Conservation (phyloP, 2,329 filamentous ascomycete genomes). For the Aspergillus sojae region DNA sequence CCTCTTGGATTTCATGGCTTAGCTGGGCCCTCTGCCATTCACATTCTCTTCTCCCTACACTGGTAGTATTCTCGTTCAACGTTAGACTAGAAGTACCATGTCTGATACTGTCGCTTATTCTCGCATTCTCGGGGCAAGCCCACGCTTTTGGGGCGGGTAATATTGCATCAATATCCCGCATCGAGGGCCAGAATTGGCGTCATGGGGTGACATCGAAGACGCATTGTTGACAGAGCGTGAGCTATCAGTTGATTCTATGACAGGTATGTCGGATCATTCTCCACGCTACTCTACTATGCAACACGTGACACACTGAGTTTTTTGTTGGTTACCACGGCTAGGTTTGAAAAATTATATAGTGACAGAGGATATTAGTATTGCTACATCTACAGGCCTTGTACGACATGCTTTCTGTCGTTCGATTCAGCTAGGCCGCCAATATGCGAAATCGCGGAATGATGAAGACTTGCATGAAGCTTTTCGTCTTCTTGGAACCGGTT, state of each 20-base stretch:
- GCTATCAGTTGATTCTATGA: slow-evolving; percentile 73
- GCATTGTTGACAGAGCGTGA: slow-evolving; percentile 74
- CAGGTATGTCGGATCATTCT: slow-evolving; percentile 50
- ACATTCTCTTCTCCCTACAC: not conserved
- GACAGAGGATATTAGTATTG: slow-evolving; percentile 75
- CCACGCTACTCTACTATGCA: not conserved
- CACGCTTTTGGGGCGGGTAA: slow-evolving; percentile 87
- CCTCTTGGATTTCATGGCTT: not conserved
- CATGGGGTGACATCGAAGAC: slow-evolving; percentile 94
- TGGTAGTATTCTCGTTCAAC: not conserved
- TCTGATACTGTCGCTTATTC: slow-evolving; percentile 50
- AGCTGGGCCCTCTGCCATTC: not conserved
- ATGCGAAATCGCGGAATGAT: slow-evolving; percentile 66
- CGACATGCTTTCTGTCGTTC: slow-evolving; percentile 71
- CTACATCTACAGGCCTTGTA: slow-evolving; percentile 78
- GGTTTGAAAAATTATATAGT: slow-evolving; percentile 92
- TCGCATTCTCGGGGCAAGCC: slow-evolving; percentile 68
- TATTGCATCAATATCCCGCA: slow-evolving; percentile 76
- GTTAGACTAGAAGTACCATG: slow-evolving; percentile 19
- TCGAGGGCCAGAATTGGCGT: slow-evolving; percentile 86
- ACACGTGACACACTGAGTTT: slow-evolving; percentile 1
- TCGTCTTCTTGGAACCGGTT: slow-evolving; percentile 80
- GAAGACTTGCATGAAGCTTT: slow-evolving; percentile 86
- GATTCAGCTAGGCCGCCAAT: slow-evolving; percentile 79
- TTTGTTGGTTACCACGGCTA: slow-evolving; percentile 13